Percentiles rank a stretch among this genome's conserved stretches.
Conservation (phyloP, 2,329 filamentous ascomycete genomes). For the Plectosphaerella sp. region DNA sequence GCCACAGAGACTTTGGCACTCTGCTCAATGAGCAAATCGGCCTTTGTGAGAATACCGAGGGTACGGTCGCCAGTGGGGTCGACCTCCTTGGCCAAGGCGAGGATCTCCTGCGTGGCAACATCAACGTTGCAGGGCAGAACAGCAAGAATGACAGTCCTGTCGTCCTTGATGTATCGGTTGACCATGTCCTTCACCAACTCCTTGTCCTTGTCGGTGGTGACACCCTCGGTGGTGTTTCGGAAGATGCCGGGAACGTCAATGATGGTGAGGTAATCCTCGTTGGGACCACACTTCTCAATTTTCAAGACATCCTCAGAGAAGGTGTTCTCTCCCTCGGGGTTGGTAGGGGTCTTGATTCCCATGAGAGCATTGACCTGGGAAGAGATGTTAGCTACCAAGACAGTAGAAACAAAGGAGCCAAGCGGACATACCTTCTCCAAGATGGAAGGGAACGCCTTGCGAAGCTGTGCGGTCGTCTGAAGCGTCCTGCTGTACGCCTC, state of each 20-base stretch:
- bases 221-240: constrained; percentile 8
- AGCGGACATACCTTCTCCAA: background rate
- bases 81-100: constrained; percentile 29
- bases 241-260: constrained; percentile 16
- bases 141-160: constrained; percentile 26
- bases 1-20: constrained; percentile 11
- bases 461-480: background rate
- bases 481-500: background rate
- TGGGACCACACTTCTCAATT: constrained; percentile 13
- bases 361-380: constrained; percentile 1
- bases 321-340: background rate
- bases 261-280: constrained; percentile 13
- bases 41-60: constrained; percentile 41
- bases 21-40: constrained; percentile 29
- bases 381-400: background rate
- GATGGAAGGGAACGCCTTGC: background rate
- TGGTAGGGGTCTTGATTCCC: background rate
- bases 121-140: constrained; percentile 39
- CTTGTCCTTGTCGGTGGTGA: constrained; percentile 9
- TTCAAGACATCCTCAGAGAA: constrained; percentile 14
- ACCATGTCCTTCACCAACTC: constrained; percentile 10
- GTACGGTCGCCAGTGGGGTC: constrained; percentile 33
- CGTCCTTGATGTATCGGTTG: constrained; percentile 6
- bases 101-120: constrained; percentile 38
- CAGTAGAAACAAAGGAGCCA: too few relatives aligned